Conservation (phyloP, 768 basidiomycete genomes). For the Agaricus subrufescens region DNA sequence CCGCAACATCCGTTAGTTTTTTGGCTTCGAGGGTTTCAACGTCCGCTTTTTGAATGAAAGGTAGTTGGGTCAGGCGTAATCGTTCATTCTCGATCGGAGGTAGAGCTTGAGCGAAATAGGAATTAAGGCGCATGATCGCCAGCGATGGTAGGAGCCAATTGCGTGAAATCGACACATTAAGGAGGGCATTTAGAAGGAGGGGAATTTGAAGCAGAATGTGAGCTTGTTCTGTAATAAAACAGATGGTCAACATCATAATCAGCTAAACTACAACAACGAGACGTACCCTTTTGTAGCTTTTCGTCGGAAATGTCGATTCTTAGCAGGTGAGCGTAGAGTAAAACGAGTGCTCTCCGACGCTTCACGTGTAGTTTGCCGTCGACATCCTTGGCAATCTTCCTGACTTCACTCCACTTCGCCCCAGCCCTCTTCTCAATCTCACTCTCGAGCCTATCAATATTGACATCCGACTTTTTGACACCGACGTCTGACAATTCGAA, state of each 20-base stretch:
- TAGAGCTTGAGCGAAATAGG: conserved; percentile 81
- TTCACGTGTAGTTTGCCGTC: conserved; percentile 32
- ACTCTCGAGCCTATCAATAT: conserved; percentile 47
- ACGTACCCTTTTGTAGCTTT: conserved; percentile 61
- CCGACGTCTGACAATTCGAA: conserved; percentile 42
- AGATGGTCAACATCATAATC: background rate
- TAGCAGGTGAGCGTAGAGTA: conserved; percentile 84
- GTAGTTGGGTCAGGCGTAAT: conserved; percentile 67
- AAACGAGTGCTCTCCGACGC: conserved; percentile 54
- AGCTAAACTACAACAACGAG: background rate
- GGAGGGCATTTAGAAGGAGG: conserved; percentile 68
- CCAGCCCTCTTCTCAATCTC: conserved; percentile 45
- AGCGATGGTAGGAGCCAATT: conserved; percentile 86
- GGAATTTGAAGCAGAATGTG: conserved; percentile 69
- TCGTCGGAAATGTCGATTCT: conserved; percentile 53
- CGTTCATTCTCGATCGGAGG: conserved; percentile 46
- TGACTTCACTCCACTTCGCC: conserved; percentile 50
- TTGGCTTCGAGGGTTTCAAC: conserved; percentile 31
- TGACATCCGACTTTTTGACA: conserved; percentile 21
- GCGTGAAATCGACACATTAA: conserved; percentile 79
- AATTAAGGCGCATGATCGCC: conserved; percentile 75
- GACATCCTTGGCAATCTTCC: conserved; percentile 32
- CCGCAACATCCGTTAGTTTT: conserved; percentile 42
- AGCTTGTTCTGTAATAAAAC: conserved; percentile 53
- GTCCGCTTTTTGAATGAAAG: conserved; percentile 58